Evolutionary conservation across 768 basidiomycete species (phyloP).

Genomic region (Tricholoma furcatifolium): DNA sequence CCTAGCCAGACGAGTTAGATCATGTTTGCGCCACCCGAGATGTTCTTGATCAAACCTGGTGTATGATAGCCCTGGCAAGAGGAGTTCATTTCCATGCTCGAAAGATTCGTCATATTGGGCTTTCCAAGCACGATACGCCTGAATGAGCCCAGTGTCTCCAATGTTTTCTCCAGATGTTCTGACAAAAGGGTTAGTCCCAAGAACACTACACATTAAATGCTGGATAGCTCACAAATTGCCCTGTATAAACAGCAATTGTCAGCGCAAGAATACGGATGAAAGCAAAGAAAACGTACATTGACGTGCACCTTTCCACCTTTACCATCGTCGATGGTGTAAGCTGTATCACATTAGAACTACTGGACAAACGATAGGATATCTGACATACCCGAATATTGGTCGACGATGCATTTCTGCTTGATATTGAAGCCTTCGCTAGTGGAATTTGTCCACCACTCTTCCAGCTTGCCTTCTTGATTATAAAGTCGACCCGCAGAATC

Average conservation of each 20-base stretch:
- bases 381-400: constrained; percentile 76
- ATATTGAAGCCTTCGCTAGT: constrained; percentile 83
- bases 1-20: constrained; percentile 32
- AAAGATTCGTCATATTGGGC: constrained; percentile 62
- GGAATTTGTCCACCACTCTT: constrained; percentile 90
- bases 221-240: constrained; percentile 62
- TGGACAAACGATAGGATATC: background rate
- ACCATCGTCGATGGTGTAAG: constrained; percentile 82
- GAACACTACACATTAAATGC: background rate
- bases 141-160: constrained; percentile 81
- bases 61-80: constrained; percentile 79
- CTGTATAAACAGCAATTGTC: constrained; percentile 31
- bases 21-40: background rate
- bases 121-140: constrained; percentile 92
- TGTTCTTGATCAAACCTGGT: constrained; percentile 48
- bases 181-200: constrained; percentile 9
- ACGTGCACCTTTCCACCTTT: constrained; percentile 82
- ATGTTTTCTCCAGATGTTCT: constrained; percentile 93
- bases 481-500: constrained; percentile 89
- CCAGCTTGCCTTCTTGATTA: constrained; percentile 84
- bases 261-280: background rate
- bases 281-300: constrained; percentile 53
- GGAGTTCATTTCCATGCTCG: constrained; percentile 59
- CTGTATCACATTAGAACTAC: constrained; percentile 31
- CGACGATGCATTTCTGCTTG: constrained; percentile 85